These are phyloP conservation scores for Pseudocercospora vitis DNA, from an alignment of 2,329 filamentous ascomycete species.

Conservation along the genomic window DNA sequence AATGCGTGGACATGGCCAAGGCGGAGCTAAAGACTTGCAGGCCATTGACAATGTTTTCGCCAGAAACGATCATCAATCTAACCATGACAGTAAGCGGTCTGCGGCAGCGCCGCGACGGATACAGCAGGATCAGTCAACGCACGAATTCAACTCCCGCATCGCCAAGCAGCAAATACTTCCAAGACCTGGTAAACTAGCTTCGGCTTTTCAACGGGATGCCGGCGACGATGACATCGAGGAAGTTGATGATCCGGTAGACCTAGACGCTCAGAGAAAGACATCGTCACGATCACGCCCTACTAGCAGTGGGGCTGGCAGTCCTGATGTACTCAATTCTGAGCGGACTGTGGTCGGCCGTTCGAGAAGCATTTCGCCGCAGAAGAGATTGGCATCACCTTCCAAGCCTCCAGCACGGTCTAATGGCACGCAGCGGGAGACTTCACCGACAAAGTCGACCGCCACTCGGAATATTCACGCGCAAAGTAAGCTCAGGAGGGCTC, in stretches of 20 bases:
- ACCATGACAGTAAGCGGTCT: too few relatives aligned
- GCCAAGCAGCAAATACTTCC: too few relatives aligned
- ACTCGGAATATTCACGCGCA: not conserved
- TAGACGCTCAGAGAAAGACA: not conserved
- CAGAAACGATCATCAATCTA: too few relatives aligned
- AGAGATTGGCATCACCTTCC: not conserved
- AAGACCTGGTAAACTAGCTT: too few relatives aligned
- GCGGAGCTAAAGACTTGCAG: not conserved
- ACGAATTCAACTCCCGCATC: too few relatives aligned
- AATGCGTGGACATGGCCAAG: not conserved
- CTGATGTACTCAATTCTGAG: slow-evolving; percentile 13
- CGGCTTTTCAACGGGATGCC: not conserved
- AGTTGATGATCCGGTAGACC: not conserved
- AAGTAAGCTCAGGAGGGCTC: not conserved
- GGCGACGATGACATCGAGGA: not conserved
- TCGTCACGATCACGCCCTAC: not conserved
- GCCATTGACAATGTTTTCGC: not conserved
- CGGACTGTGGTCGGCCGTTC: slow-evolving; percentile 3
- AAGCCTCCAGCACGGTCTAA: not conserved
- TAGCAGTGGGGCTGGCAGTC: slow-evolving; percentile 4
- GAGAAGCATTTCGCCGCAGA: slow-evolving; percentile 5
- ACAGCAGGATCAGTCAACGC: not conserved
- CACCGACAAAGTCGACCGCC: not conserved
- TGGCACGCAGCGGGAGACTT: slow-evolving; percentile 3
- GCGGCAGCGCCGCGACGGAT: not conserved